A percentile compares a stretch with the other conserved stretches of the same genome.
Conservation (phyloP, 2,329 filamentous ascomycete species). For the Hansfordia pulvinata region DNA sequence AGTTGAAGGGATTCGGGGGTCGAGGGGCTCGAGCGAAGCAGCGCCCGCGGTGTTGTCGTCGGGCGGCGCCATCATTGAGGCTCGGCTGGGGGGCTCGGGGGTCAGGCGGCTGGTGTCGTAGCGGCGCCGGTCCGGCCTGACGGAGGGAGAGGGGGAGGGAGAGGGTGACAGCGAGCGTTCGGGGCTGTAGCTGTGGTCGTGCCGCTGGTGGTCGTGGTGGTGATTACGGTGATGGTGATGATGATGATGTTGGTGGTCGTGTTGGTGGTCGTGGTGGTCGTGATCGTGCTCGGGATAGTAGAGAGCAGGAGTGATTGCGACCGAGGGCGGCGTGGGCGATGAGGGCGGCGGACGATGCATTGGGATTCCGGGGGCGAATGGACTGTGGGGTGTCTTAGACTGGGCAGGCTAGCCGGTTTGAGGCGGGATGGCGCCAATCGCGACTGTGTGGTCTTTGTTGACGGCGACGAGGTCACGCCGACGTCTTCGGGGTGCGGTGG, state of each 20-base stretch:
- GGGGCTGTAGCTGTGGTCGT: too few relatives aligned
- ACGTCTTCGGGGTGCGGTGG: too few relatives aligned
- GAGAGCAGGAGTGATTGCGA: too few relatives aligned
- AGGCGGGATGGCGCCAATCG: too few relatives aligned
- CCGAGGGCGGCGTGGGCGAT: conserved; percentile 7
- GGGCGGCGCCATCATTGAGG: conserved; percentile 13
- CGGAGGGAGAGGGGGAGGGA: not conserved
- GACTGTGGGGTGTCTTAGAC: too few relatives aligned
- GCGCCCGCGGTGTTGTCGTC: conserved; percentile 12
- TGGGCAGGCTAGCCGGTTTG: too few relatives aligned
- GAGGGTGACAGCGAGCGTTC: too few relatives aligned
- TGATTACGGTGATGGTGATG: conserved; percentile 3
- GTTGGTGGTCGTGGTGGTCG: conserved; percentile 10
- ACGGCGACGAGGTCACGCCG: too few relatives aligned
- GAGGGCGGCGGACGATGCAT: conserved; percentile 9
- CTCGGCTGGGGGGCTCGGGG: conserved; percentile 20
- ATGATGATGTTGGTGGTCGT: conserved; percentile 9
- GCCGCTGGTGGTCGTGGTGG: not conserved
- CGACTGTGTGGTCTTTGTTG: too few relatives aligned
- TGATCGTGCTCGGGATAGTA: conserved; percentile 8
- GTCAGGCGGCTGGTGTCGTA: too few relatives aligned
- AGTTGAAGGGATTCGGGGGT: conserved; percentile 97
- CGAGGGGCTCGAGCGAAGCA: too few relatives aligned
- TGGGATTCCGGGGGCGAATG: too few relatives aligned
- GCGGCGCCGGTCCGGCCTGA: conserved; percentile 2